Base-by-base conservation (phyloP, 2,329 filamentous ascomycete species). In the Penicillium corylophilum region DNA sequence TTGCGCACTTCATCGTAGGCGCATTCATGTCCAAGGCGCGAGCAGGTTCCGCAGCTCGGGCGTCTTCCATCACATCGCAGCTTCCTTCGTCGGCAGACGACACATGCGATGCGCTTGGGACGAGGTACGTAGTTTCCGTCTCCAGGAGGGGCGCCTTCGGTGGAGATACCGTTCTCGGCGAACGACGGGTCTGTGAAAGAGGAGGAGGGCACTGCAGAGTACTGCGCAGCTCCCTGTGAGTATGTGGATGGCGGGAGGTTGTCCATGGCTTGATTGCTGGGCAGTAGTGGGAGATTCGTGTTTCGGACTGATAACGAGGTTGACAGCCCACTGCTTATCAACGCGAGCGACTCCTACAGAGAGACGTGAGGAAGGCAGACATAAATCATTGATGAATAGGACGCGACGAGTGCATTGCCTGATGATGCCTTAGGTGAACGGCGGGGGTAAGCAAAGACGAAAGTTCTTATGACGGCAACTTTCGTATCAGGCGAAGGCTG, bases 71-170 rank as follows among this genome's bases (percentile, higher is more conserved):
- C 92, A 72, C 92, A 96, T 73, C 88, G 88, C 61, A 96, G 78
- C 75, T 97, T 97, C 68, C 93, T 83, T 74, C 92, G 94, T 64
- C 93, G 82, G 70, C 94, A 99, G 56, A 97, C 86, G 67, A 96
- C 89, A 71, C 94, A 99, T 33, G 94, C 94, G 64, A 97, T 88
- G 61, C 93, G 84, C 79, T 97, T 97, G n/a, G 87, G 86, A 65
- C 89, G 89, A 44, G 88, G 86, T 20, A 90, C 79, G 57, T 85
- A 84, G 61, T 81, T 80, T 55, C 73, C 66, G 51, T 71, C 71
- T 54, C 78, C 76, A 53, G 75, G 74, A 50, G 69, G 65, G 22
- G 53, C 54, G 68, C 63, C 73, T 49, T 69, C 67, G 43, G 72
- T 63, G 63, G 66, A 52, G 48, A 63, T 45, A 41, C 42, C 51